phyloP scores from a whole-genome alignment of 2,329 filamentous ascomycete species.

The Pseudocercospora macadamiae region DNA sequence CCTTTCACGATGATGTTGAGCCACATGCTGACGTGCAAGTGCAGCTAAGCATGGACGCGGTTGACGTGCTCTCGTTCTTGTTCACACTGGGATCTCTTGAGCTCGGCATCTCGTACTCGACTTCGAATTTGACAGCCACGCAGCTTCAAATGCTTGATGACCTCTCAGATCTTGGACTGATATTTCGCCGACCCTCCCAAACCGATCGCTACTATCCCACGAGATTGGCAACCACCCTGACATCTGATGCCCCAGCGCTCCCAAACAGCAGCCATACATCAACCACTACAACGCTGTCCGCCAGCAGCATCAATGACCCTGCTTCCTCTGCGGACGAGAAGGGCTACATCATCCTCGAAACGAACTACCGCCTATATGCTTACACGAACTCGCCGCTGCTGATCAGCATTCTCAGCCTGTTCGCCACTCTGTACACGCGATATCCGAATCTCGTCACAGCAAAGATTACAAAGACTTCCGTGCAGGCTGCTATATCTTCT shows the following conservation, averaged over 20 bases:
- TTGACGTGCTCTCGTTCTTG: constrained; percentile 93
- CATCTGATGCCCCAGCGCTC: constrained; percentile 72
- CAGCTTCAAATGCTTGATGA: constrained; percentile 89
- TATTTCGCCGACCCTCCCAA: constrained; percentile 63
- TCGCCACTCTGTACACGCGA: constrained; percentile 82
- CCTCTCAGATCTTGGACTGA: constrained; percentile 87
- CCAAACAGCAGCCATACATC: constrained; percentile 68
- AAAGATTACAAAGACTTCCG: constrained; percentile 83
- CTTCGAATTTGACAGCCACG: constrained; percentile 75
- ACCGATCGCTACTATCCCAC: constrained; percentile 77
- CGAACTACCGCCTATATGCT: constrained; percentile 95
- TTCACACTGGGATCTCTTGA: constrained; percentile 94
- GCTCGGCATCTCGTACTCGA: constrained; percentile 88
- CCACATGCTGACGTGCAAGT: constrained; percentile 11
- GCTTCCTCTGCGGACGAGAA: constrained; percentile 52
- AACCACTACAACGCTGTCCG: constrained; percentile 59
- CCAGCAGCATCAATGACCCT: constrained; percentile 30
- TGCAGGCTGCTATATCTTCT: constrained; percentile 81
- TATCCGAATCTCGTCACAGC: constrained; percentile 95
- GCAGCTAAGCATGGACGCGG: constrained; percentile 74
- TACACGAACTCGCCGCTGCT: constrained; percentile 94
- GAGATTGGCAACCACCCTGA: constrained; percentile 89
- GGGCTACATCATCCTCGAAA: constrained; percentile 94
- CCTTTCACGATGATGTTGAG: not conserved
- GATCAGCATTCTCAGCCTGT: constrained; percentile 90